Evolutionary conservation across 371 early-diverging fungal genomes (phyloP).

Genomic region (Mortierella sp.): DNA sequence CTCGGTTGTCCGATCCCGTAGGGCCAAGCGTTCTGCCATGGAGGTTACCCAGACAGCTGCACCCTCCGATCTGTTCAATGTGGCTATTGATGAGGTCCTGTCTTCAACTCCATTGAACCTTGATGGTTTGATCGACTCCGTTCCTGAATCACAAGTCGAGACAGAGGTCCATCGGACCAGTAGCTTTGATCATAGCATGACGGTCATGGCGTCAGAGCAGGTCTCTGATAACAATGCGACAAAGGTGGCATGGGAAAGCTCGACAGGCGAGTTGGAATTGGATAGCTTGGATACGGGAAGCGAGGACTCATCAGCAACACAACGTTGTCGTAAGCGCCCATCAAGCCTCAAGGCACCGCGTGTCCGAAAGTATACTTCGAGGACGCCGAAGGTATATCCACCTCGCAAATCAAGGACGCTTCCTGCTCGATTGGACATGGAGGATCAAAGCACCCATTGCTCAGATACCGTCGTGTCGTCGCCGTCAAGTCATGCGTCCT

Average conservation of each 20-base stretch:
- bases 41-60: slow-evolving; percentile 29
- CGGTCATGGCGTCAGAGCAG: slow-evolving; percentile 6
- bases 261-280: too few relatives aligned
- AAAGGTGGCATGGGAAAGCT: too few relatives aligned
- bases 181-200: too few relatives aligned
- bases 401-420: slow-evolving; percentile 16
- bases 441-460: slow-evolving; percentile 1
- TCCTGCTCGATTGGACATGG: background rate
- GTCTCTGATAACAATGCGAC: background rate
- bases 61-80: slow-evolving; percentile 37
- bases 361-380: slow-evolving; percentile 7
- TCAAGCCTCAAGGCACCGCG: slow-evolving; percentile 16
- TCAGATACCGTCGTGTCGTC: background rate
- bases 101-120: slow-evolving; percentile 22
- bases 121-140: slow-evolving; percentile 9
- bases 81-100: slow-evolving; percentile 33
- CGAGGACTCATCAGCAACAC: too few relatives aligned
- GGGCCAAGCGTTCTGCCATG: background rate
- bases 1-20: slow-evolving; percentile 6
- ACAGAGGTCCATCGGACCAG: too few relatives aligned
- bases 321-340: background rate
- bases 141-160: too few relatives aligned
- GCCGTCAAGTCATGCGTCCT: background rate
- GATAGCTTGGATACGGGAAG: too few relatives aligned
- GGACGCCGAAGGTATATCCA: slow-evolving; percentile 36